Conservation (phyloP, 2,329 filamentous ascomycete species). For the Xylaria sp. region DNA sequence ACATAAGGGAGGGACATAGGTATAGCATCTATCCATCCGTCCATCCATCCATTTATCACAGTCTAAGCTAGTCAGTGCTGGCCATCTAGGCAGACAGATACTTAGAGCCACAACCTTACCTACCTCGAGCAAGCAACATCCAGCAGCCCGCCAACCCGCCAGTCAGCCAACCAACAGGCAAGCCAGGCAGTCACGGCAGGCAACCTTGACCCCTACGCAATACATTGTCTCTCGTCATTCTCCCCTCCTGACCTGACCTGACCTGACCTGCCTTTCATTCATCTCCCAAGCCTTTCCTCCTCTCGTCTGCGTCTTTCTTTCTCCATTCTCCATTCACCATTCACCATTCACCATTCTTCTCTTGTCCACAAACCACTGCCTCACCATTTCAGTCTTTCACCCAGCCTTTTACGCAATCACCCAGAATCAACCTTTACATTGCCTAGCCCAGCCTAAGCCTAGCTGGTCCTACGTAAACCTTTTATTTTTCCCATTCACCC, state of each 20-base stretch:
- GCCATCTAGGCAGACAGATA: no score
- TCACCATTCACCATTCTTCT: conserved; percentile 25
- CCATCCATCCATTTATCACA: not conserved
- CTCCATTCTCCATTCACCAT: conserved; percentile 29
- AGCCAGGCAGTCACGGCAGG: not conserved
- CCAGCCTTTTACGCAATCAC: not conserved
- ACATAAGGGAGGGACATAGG: no score
- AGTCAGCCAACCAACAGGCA: not conserved
- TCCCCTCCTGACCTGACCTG: not conserved
- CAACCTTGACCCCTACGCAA: not conserved
- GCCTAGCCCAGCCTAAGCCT: not conserved
- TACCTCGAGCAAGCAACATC: conserved; percentile 3
- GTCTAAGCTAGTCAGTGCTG: no score
- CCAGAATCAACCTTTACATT: not conserved
- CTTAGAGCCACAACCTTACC: no score
- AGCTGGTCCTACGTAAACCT: not conserved
- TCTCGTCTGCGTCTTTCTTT: conserved; percentile 21
- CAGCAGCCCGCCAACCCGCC: no score
- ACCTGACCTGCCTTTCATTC: not conserved
- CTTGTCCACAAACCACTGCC: conserved; percentile 36
- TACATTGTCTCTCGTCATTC: conserved; percentile 23
- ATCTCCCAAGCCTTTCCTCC: conserved; percentile 4
- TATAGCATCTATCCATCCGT: not conserved
- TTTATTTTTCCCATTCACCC: not conserved
- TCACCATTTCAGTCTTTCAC: conserved; percentile 18